Base-by-base conservation (phyloP, 164 flowering plant species). In the Stephania yunnanensis region DNA sequence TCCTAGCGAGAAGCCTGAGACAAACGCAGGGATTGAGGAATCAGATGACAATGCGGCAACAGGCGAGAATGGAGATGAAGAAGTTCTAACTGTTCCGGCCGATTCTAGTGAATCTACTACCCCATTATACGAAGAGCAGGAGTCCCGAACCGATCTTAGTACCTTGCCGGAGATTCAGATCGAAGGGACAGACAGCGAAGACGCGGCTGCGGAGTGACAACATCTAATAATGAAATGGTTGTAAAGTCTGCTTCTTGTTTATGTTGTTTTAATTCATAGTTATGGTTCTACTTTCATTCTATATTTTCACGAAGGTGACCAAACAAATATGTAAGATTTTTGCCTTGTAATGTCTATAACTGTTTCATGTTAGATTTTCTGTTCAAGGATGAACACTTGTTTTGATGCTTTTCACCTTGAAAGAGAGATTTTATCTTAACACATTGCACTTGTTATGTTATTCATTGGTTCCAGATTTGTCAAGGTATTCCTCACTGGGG, bases 161-260 rank as follows among this genome's bases (percentile, higher is more conserved):
- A 89, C 92, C 45, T 78, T 92, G 79, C 93, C 87, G 10, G 87
- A 85, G 12, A 70, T 55, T 22, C 81, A 80, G 72, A 78, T 46
- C 1, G 85, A 76, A 76, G 84, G 77, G 7, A 84, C 65, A 22
- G 78, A 78, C 71, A 79, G 55, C 9, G 87, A 85, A 69, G 83
- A 76, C 68, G 77, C 79, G 10, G 85, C 87, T 15, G 87, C 87
- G 13, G 84, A 87, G 82, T 86, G 84, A 84, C 1, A 66, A 20
- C 58, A 63, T 68, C 22, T 22, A 17, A 25, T 25, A 25, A 25
- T 25, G 25, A 50, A 61, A 4, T 45, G 15, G 36, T 30, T 66
- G 31, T 46, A 68, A n/a, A 68, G 69, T 3, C 36, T 4, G 42
- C 13, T 30, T 67, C 13, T 29, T 67, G 3, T 67, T 67, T 67